phyloP scores from a whole-genome alignment of 2,329 filamentous ascomycete genomes.

The Fusarium nelsonii region DNA sequence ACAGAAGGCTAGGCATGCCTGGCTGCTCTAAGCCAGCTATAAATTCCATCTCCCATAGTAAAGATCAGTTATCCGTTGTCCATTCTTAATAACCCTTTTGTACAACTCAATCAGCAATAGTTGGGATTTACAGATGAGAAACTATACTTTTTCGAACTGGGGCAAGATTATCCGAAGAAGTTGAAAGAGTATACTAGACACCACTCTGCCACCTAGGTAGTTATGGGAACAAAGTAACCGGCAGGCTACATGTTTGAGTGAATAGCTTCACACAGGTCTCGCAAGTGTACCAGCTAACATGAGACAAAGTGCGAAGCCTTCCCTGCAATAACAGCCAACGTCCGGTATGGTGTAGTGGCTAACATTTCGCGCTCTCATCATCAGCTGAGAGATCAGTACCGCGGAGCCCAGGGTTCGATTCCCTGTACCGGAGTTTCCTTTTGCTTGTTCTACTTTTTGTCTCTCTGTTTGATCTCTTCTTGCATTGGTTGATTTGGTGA shows the following conservation, averaged over 20 bases:
- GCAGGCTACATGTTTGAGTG: no score
- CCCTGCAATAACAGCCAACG: neutral
- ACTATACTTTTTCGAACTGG: fast-evolving
- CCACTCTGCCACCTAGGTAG: no score
- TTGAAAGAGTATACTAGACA: neutral
- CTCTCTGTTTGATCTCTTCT: no score
- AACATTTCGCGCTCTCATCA: conserved; percentile 52
- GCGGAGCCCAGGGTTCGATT: conserved; percentile 49
- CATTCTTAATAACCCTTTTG: neutral
- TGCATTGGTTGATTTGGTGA: no score
- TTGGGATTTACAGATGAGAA: neutral
- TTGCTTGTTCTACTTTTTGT: neutral
- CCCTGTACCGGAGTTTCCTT: conserved; percentile 44
- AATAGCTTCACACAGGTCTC: neutral
- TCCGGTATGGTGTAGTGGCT: conserved; percentile 53
- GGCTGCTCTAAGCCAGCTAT: neutral
- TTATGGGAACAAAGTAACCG: neutral
- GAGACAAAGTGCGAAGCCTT: no score
- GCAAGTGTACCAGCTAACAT: neutral
- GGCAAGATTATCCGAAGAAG: fast-evolving
- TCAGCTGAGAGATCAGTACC: conserved; percentile 39
- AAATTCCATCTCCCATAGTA: no score
- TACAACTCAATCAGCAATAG: neutral
- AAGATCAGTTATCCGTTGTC: neutral
- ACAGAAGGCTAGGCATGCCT: neutral